Evolutionary conservation across 164 flowering plant species (phyloP), one percentile per base, ranked within the genome.

Genomic region (Annona squamosa): DNA sequence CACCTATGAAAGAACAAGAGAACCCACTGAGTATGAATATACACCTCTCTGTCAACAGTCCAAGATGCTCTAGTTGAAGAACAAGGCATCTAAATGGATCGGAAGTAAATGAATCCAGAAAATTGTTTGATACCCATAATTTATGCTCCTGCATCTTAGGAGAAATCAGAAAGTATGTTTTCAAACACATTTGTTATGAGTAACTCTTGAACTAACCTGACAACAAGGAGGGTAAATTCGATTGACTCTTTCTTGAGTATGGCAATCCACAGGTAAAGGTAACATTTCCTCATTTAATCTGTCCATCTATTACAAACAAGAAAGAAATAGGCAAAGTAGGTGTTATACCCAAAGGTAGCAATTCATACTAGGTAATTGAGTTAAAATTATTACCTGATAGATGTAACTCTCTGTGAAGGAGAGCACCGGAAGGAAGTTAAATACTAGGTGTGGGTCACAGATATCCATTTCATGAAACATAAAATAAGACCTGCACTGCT

Each of bases 401-500:
- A 93, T 93, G 71, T 84, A 95, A 75, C 98, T 90, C 77, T 93
- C 99, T 3, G 91, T 83, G 77, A 91, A 95, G 64, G 92, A 89
- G 77, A 95, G 93, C 62, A 95, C 48, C 13, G 97, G 98, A 37
- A 95, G 82, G 76, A 88, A 87, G 80, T 76, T 85, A 86, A 95
- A 95, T 52, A 91, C 46, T 6, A 84, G 75, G 45, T 87, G 84
- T 48, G 98, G 92, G 41, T 67, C 78, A 78, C 75, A 85, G 47
- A 77, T 87, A 80, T 95, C 97, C 88, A 95, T 81, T 47, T 81
- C 90, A 77, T 95, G 99, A 79, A 95, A 95, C 96, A 95, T 87
- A 74, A 93, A 91, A 77, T 95, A 95, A 52, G 98, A 92, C 80
- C 99, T 92, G 88, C 91, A 91, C 99, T 95, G 91, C 74, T 64